Evolutionary conservation across 1,284 basidiomycete species (phyloP).

Genomic region (Trametes pubescens): DNA sequence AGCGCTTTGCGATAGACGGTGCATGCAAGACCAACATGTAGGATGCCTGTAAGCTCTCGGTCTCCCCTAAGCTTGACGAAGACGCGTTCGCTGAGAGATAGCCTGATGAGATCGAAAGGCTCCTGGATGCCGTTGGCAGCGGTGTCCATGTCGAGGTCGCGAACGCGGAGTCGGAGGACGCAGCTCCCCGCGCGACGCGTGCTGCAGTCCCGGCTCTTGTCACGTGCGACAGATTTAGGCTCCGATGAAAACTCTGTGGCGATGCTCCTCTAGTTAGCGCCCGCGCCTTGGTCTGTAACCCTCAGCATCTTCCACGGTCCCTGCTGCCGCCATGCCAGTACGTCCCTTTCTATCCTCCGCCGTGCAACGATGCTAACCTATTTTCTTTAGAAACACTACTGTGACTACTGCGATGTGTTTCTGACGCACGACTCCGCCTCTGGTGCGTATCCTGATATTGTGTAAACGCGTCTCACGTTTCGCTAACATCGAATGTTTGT

Average conservation of each 20-base stretch:
- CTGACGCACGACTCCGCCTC: conserved; percentile 91
- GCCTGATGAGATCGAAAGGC: conserved; percentile 97
- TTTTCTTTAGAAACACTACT: conserved; percentile 77
- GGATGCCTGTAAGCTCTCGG: conserved; percentile 89
- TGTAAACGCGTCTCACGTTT: neutral
- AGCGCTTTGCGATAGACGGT: conserved; percentile 8
- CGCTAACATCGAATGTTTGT: conserved; percentile 21
- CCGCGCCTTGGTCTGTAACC: conserved; percentile 16
- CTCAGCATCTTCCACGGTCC: conserved; percentile 8
- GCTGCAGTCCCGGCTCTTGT: neutral
- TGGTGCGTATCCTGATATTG: conserved; percentile 52
- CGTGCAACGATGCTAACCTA: conserved; percentile 11
- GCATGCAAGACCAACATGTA: conserved; percentile 77
- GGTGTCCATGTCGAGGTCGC: conserved; percentile 64
- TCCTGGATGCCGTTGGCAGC: conserved; percentile 86
- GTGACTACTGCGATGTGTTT: conserved; percentile 94
- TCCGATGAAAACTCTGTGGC: conserved; percentile 33
- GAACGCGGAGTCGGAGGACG: neutral
- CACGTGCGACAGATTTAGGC: conserved; percentile 36
- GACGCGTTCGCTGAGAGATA: conserved; percentile 96
- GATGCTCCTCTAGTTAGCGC: conserved; percentile 24
- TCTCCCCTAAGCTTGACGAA: conserved; percentile 97
- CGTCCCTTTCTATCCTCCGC: conserved; percentile 36
- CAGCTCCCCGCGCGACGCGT: conserved; percentile 6
- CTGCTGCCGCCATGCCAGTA: conserved; percentile 57